These are phyloP conservation scores for Aspergillus quadricinctus DNA, from an alignment of 2,329 filamentous ascomycete genomes.

Conservation along the genomic window DNA sequence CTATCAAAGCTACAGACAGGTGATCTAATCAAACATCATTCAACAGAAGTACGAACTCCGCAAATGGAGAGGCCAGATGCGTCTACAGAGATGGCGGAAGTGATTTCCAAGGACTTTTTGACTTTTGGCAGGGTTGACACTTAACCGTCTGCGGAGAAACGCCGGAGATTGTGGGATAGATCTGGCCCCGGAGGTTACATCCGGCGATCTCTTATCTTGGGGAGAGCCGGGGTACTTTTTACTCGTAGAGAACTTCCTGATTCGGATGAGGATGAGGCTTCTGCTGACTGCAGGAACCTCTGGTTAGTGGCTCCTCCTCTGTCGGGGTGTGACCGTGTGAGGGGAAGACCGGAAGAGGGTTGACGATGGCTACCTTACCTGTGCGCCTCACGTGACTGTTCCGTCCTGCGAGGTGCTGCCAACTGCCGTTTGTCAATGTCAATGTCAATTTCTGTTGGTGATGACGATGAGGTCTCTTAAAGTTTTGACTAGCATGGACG, in stretches of 20 bases:
- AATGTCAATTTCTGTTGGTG: background rate
- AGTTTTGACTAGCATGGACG: background rate
- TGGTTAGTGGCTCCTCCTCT: no score
- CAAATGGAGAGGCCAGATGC: background rate
- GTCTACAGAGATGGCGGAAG: background rate
- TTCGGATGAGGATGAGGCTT: background rate
- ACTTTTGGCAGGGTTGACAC: no score
- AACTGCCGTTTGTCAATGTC: no score
- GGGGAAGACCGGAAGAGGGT: no score
- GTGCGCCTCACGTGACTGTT: background rate
- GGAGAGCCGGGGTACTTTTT: background rate
- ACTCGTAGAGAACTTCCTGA: background rate
- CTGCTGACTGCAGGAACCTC: background rate
- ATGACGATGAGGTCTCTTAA: background rate
- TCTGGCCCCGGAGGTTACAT: background rate
- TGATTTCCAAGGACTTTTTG: background rate
- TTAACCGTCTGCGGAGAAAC: background rate
- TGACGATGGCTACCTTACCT: no score
- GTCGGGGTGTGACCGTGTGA: no score
- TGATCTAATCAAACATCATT: background rate
- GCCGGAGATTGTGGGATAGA: background rate
- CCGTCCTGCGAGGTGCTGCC: background rate
- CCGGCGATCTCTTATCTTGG: background rate
- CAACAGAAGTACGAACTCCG: background rate
- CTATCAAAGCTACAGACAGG: background rate